A percentile compares a stretch with the other conserved stretches of the same genome.
phyloP scores from a whole-genome alignment of 768 basidiomycete genomes.

The Tulasnella calospora region DNA sequence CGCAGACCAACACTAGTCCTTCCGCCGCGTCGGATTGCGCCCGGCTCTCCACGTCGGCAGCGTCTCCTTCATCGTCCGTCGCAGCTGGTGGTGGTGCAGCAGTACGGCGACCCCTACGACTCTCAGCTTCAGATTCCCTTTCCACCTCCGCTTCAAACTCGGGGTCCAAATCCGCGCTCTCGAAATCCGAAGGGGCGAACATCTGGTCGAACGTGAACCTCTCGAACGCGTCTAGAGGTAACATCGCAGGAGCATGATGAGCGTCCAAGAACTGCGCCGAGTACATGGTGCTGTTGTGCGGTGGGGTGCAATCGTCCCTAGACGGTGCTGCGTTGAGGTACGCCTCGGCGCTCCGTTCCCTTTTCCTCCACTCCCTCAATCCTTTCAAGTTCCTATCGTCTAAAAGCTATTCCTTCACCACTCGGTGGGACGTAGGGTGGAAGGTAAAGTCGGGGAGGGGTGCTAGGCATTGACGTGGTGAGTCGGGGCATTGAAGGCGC shows the following conservation, averaged over 20 bases:
- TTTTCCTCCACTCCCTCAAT: background rate
- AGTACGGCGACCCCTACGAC: background rate
- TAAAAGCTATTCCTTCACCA: conserved; percentile 1
- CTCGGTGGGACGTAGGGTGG: conserved; percentile 19
- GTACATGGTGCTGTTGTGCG: background rate
- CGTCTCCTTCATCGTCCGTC: too few relatives aligned
- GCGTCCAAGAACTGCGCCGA: background rate
- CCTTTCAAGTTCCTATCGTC: background rate
- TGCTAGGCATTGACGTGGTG: background rate
- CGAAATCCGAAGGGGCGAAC: too few relatives aligned
- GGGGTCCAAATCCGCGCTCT: background rate
- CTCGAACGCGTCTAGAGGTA: background rate
- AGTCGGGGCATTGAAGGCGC: conserved; percentile 1
- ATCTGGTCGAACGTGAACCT: too few relatives aligned
- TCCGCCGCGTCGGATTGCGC: background rate
- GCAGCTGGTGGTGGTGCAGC: background rate
- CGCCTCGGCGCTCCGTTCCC: background rate
- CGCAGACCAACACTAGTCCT: too few relatives aligned
- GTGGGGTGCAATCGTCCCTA: background rate
- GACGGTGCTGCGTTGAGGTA: background rate
- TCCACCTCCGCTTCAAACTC: background rate
- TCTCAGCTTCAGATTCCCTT: too few relatives aligned
- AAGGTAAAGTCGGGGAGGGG: background rate
- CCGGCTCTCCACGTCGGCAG: background rate
- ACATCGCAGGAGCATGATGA: background rate